A percentile compares a stretch with the other conserved stretches of the same genome.
phyloP scores from a whole-genome alignment of 495 filamentous ascomycete genomes.

The Poronia punctata region DNA sequence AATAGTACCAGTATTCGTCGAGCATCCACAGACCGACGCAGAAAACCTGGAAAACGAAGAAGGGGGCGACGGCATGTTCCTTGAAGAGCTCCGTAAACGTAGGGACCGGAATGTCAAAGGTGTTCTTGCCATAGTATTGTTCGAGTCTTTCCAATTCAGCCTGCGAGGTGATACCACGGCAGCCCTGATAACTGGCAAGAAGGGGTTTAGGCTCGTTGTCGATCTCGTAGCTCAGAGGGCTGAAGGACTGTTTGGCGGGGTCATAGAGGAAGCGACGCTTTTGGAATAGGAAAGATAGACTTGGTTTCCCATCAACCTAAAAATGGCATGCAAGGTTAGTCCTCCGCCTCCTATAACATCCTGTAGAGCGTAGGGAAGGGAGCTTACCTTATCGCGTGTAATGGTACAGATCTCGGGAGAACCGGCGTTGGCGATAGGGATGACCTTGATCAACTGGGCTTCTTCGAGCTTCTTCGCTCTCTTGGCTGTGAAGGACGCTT shows the following conservation, averaged over 20 bases:
- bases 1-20: constrained; percentile 99
- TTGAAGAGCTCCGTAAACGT: constrained; percentile 93
- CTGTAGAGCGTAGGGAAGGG: neutral
- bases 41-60: constrained; percentile 99
- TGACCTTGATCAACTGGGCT: constrained; percentile 88
- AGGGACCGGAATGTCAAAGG: constrained; percentile 95
- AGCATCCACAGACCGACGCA: constrained; percentile 98
- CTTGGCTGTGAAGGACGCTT: constrained; percentile 72
- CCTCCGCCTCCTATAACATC: neutral
- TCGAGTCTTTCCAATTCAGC: constrained; percentile 70
- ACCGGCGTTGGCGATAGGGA: constrained; percentile 84
- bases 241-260: constrained; percentile 59
- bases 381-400: constrained; percentile 52
- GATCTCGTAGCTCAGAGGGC: constrained; percentile 75
- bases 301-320: constrained; percentile 62
- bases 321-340: neutral
- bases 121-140: constrained; percentile 93
- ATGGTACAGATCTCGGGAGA: constrained; percentile 81
- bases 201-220: constrained; percentile 75
- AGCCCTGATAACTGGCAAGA: constrained; percentile 70
- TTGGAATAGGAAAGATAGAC: constrained; percentile 90
- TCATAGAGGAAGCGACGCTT: constrained; percentile 93
- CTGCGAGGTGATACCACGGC: constrained; percentile 60
- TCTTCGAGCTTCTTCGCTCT: constrained; percentile 62
- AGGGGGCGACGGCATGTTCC: constrained; percentile 96